These are phyloP conservation scores for Paecilomyces niveus DNA, from an alignment of 2,329 filamentous ascomycete species.

Conservation along the genomic window DNA sequence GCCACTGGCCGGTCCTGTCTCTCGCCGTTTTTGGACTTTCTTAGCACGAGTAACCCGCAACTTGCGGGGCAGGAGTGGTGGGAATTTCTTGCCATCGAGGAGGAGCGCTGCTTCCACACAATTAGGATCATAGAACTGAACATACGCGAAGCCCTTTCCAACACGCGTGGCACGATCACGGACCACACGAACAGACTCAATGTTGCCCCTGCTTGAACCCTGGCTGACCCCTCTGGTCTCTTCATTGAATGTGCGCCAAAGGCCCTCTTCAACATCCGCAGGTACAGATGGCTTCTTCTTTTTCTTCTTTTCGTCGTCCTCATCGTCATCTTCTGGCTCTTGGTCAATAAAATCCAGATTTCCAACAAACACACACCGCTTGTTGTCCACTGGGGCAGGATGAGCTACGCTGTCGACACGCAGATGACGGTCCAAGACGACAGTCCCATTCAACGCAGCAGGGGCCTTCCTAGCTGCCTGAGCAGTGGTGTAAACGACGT, in stretches of 20 bases:
- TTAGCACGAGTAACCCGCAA: constrained; percentile 84
- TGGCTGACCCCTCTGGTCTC: constrained; percentile 23
- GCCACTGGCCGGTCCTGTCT: constrained; percentile 7
- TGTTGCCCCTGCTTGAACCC: constrained; percentile 57
- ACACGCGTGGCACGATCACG: constrained; percentile 85
- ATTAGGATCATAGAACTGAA: constrained; percentile 88
- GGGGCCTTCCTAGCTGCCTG: constrained; percentile 70
- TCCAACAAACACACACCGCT: constrained; percentile 89
- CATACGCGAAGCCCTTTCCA: constrained; percentile 95
- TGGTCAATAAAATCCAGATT: constrained; percentile 96
- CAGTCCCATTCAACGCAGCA: constrained; percentile 70
- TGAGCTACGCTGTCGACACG: constrained; percentile 88
- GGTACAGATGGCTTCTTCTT: constrained; percentile 65
- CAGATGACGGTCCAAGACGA: constrained; percentile 79
- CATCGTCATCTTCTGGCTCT: constrained; percentile 64
- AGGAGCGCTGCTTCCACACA: constrained; percentile 85
- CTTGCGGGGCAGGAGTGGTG: constrained; percentile 83
- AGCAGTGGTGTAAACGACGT: constrained; percentile 75
- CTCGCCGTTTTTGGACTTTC: constrained; percentile 48
- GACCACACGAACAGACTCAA: constrained; percentile 90
- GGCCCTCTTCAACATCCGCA: constrained; percentile 83
- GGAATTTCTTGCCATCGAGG: constrained; percentile 84
- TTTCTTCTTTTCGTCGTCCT: constrained; percentile 52
- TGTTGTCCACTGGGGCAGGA: constrained; percentile 72
- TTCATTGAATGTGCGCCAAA: constrained; percentile 36